Evolutionary conservation across 306 rosid genomes (phyloP).

Genomic region (Rosa multiflora): DNA sequence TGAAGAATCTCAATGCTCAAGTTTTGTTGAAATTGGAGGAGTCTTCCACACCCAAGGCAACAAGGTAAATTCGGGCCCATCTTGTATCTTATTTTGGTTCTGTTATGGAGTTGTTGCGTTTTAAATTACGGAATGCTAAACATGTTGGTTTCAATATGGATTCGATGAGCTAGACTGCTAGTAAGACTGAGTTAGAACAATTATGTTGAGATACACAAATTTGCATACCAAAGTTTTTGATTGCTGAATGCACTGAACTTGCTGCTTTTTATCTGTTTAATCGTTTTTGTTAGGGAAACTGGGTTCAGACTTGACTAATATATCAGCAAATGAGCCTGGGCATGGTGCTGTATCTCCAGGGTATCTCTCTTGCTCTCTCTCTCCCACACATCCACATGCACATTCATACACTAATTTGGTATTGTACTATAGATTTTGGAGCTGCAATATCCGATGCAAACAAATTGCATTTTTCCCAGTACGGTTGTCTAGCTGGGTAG

Average conservation of each 20-base stretch:
- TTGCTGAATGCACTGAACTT: not conserved
- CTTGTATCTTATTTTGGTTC: too few species aligned
- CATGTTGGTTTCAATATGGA: not conserved
- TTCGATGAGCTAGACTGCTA: not conserved
- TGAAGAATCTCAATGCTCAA: too few species aligned
- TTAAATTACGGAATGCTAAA: not conserved
- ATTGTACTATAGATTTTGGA: constrained; percentile 60
- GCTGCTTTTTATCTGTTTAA: not conserved
- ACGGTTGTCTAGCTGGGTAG: too few species aligned
- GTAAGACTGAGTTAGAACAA: not conserved
- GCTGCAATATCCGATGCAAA: constrained; percentile 99
- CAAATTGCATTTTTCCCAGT: constrained; percentile 47
- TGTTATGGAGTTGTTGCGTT: not conserved
- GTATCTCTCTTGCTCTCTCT: constrained; percentile 30
- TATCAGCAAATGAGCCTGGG: constrained; percentile 36
- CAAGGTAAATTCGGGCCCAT: too few species aligned
- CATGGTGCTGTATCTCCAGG: constrained; percentile 38
- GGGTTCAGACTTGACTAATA: constrained; percentile 48
- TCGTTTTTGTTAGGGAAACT: constrained; percentile 12
- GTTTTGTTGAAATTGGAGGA: too few species aligned
- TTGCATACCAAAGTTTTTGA: not conserved
- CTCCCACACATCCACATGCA: not conserved
- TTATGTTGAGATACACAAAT: not conserved
- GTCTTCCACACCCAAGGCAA: too few species aligned
- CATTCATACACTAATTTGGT: not conserved